These are phyloP conservation scores for Fusarium secorum DNA, from an alignment of 2,329 filamentous ascomycete genomes.

Conservation along the genomic window DNA sequence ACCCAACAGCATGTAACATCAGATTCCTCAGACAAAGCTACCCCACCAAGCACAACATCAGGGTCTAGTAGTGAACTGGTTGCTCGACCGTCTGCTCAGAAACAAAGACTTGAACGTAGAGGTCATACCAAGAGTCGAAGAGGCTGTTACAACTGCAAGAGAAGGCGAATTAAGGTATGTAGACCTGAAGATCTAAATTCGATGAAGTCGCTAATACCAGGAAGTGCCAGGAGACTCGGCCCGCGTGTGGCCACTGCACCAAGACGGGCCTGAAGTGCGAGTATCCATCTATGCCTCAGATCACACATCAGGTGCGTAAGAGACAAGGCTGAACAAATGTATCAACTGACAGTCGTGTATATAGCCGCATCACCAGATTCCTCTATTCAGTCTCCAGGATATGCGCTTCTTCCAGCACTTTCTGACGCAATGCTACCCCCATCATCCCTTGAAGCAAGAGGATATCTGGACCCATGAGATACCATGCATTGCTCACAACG, in stretches of 20 bases:
- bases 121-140: constrained; percentile 72
- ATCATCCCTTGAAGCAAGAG: constrained; percentile 71
- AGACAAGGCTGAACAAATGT: no score
- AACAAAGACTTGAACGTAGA: constrained; percentile 59
- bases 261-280: constrained; percentile 70
- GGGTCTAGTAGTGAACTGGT: constrained; percentile 30
- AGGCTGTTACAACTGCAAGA: constrained; percentile 74
- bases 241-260: constrained; percentile 68
- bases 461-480: constrained; percentile 72
- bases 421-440: constrained; percentile 66
- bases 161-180: constrained; percentile 67
- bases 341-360: background rate
- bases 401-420: constrained; percentile 77
- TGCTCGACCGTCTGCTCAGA: constrained; percentile 28
- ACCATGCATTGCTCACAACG: constrained; percentile 71
- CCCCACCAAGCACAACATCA: constrained; percentile 44
- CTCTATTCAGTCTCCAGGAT: constrained; percentile 67
- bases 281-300: constrained; percentile 62
- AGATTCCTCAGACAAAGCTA: constrained; percentile 44
- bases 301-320: constrained; percentile 59
- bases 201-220: constrained; percentile 11
- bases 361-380: constrained; percentile 65
- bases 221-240: constrained; percentile 71
- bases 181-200: background rate
- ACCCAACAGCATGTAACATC: constrained; percentile 33